Evolutionary conservation across 1,139 yeast genomes (phyloP).

Genomic region (Suhomyces chickasaworum): DNA sequence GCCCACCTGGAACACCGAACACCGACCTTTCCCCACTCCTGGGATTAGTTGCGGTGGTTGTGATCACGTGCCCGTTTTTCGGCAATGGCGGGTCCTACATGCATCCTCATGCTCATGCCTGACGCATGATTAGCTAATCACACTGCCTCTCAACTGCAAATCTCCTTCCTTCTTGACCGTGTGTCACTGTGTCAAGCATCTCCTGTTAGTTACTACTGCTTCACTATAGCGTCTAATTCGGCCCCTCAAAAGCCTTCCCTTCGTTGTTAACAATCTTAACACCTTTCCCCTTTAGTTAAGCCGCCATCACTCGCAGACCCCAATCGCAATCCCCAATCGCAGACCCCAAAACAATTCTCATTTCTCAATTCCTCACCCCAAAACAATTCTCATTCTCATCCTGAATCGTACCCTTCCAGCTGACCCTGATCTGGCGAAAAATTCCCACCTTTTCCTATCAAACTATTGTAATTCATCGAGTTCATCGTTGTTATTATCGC

Average conservation of each 20-base stretch:
- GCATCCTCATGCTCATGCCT: neutral
- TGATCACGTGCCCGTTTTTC: neutral
- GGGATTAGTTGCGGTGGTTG: neutral
- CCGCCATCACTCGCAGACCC: neutral
- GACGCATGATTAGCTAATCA: neutral
- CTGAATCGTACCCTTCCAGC: no score
- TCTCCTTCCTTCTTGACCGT: conserved; percentile 1
- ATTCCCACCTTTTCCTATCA: neutral
- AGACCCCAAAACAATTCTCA: neutral
- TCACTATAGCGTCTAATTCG: neutral
- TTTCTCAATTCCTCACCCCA: neutral
- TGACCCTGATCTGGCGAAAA: neutral
- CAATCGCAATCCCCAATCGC: neutral
- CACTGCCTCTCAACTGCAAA: conserved; percentile 4
- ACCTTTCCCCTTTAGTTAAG: neutral
- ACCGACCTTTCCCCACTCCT: neutral
- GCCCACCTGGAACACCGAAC: neutral
- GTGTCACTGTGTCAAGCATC: neutral
- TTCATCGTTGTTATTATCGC: neutral
- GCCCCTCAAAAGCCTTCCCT: neutral
- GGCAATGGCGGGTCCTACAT: neutral
- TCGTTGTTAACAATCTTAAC: neutral
- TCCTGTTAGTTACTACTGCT: neutral
- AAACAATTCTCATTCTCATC: no score
- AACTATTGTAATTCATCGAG: neutral